These are phyloP conservation scores for Chlamydomonas applanata DNA, from an alignment of 139 green algal species.

Conservation along the genomic window DNA sequence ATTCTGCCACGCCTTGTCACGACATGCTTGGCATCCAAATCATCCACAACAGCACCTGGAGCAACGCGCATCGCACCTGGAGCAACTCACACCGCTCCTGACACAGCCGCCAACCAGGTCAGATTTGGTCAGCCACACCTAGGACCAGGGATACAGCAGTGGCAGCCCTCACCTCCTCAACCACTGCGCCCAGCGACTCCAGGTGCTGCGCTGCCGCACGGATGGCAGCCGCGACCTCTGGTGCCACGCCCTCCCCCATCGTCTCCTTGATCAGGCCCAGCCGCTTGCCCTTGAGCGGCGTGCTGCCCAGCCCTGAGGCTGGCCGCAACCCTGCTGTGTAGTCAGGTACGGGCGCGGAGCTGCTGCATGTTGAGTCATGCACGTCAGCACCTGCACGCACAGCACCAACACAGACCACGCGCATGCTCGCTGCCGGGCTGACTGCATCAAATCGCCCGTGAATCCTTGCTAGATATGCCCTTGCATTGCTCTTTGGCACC, in stretches of 20 bases:
- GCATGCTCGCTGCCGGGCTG: too few relatives aligned
- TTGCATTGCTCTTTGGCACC: too few relatives aligned
- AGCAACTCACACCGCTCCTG: background rate
- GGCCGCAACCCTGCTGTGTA: constrained; percentile 51
- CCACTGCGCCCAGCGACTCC: constrained; percentile 73
- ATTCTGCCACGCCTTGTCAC: too few relatives aligned
- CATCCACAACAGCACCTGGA: too few relatives aligned
- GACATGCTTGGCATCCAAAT: too few relatives aligned
- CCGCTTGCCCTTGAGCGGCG: constrained; percentile 64
- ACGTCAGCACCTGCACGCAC: constrained; percentile 57
- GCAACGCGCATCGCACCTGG: background rate
- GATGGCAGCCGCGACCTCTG: constrained; percentile 49
- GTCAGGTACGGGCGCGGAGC: constrained; percentile 25
- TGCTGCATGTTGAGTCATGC: constrained; percentile 67
- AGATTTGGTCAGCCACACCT: too few relatives aligned
- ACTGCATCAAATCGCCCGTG: too few relatives aligned
- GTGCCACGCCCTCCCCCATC: constrained; percentile 74
- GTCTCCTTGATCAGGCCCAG: constrained; percentile 84
- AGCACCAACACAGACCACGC: too few relatives aligned
- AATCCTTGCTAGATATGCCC: too few relatives aligned
- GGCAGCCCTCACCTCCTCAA: constrained; percentile 69
- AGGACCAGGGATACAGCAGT: too few relatives aligned
- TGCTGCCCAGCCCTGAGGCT: constrained; percentile 33
- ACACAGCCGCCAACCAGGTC: too few relatives aligned
- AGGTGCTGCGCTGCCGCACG: constrained; percentile 56